Evolutionary conservation across 2,329 filamentous ascomycete species (phyloP).

Genomic region (Grosmannia clavigera): DNA sequence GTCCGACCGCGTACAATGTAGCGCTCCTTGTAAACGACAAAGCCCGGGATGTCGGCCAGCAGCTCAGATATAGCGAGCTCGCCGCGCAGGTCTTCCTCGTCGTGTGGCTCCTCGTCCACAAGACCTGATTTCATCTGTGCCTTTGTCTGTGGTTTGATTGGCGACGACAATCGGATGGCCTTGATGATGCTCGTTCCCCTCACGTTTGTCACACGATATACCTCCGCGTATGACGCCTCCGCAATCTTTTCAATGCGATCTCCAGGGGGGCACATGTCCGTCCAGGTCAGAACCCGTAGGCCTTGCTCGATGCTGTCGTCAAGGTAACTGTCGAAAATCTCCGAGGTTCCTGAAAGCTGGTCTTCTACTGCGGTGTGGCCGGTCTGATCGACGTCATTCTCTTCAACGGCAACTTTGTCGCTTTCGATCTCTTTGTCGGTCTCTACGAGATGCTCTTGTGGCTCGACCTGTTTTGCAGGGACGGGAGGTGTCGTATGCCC

Average conservation of each 20-base stretch:
- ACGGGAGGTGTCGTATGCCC: neutral
- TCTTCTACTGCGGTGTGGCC: neutral
- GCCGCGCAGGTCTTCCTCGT: slow-evolving; percentile 40
- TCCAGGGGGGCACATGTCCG: slow-evolving; percentile 41
- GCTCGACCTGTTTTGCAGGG: neutral
- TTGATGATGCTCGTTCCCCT: slow-evolving; percentile 54
- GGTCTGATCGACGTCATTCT: neutral
- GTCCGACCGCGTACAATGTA: slow-evolving; percentile 47
- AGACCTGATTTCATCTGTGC: slow-evolving; percentile 39
- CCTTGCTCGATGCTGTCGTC: slow-evolving; percentile 11
- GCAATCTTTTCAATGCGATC: slow-evolving; percentile 50
- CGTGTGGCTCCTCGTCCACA: slow-evolving; percentile 46
- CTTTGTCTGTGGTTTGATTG: slow-evolving; percentile 45
- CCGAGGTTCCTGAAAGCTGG: slow-evolving; percentile 4
- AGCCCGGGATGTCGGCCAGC: slow-evolving; percentile 51
- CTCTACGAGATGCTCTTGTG: neutral
- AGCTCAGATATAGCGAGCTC: slow-evolving; percentile 52
- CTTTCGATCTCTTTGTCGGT: neutral
- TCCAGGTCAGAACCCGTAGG: slow-evolving; percentile 39
- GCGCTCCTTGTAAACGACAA: slow-evolving; percentile 53
- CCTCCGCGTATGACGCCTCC: slow-evolving; percentile 54
- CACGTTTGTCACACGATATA: slow-evolving; percentile 49
- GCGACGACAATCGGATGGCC: slow-evolving; percentile 45
- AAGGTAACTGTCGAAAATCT: slow-evolving; percentile 2
- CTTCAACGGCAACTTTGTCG: neutral